Evolutionary conservation across 805 yeast species (phyloP).

Genomic region (Yarrowia sp.): DNA sequence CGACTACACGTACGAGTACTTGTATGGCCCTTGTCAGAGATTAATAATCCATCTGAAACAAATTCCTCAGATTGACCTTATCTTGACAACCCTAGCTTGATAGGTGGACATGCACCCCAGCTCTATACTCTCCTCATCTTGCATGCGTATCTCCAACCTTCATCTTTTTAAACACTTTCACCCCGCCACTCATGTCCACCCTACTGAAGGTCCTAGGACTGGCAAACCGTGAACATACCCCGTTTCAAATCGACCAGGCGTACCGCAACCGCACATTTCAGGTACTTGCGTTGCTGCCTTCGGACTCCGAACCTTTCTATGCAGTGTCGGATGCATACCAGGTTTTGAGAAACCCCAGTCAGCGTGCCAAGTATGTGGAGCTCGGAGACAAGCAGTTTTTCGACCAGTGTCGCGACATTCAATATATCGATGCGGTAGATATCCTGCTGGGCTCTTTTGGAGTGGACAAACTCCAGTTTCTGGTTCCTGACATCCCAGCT

Average conservation of each 20-base stretch:
- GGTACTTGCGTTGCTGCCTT: background rate
- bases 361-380: conserved; percentile 3
- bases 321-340: conserved; percentile 7
- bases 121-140: background rate
- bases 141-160: background rate
- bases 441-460: conserved; percentile 1
- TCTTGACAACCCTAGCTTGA: too few species aligned
- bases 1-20: too few species aligned
- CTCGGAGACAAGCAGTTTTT: conserved; percentile 7
- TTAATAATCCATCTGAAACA: too few species aligned
- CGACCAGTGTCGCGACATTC: conserved; percentile 3
- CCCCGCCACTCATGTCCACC: conserved; percentile 7
- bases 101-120: too few species aligned
- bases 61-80: too few species aligned
- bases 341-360: conserved; percentile 16
- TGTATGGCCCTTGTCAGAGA: too few species aligned
- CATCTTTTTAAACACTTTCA: background rate
- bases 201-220: background rate
- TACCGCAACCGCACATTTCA: background rate
- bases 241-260: conserved; percentile 1
- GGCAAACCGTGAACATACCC: background rate
- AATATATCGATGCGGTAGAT: background rate
- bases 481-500: background rate
- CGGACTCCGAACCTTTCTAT: background rate
- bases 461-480: background rate